Conservation (phyloP, 768 basidiomycete species). For the Leccinum barrowsii region DNA sequence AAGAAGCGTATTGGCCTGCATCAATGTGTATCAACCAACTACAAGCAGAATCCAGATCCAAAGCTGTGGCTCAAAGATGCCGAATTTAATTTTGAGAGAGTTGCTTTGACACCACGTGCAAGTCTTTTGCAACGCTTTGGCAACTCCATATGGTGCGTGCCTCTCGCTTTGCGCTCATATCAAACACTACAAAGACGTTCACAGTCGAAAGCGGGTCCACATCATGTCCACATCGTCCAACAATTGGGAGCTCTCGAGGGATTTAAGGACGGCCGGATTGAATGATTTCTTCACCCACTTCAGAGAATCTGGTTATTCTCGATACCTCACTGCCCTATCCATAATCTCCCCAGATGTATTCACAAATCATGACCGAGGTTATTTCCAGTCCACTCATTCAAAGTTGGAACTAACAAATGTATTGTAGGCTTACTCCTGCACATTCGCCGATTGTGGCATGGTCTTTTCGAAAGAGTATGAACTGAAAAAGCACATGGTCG, state of each 20-base stretch:
- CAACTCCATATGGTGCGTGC: background rate
- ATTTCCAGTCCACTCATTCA: background rate
- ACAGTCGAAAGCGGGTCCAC: background rate
- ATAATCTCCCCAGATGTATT: background rate
- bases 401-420: background rate
- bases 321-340: background rate
- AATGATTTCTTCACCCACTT: background rate
- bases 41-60: background rate
- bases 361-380: conserved; percentile 10
- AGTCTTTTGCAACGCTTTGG: background rate
- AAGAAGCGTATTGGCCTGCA: background rate
- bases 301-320: conserved; percentile 15
- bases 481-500: conserved; percentile 9
- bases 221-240: background rate
- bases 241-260: conserved; percentile 1
- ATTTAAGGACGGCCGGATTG: conserved; percentile 8
- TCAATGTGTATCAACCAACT: background rate
- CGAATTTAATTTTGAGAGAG: background rate
- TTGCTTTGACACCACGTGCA: conserved; percentile 4
- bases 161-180: conserved; percentile 6
- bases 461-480: conserved; percentile 6
- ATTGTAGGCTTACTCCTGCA: conserved; percentile 4
- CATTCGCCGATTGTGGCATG: background rate
- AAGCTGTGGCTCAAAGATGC: background rate
- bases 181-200: background rate